Evolutionary conservation across 2,329 filamentous ascomycete genomes (phyloP).

Genomic region (Amphichorda felina): DNA sequence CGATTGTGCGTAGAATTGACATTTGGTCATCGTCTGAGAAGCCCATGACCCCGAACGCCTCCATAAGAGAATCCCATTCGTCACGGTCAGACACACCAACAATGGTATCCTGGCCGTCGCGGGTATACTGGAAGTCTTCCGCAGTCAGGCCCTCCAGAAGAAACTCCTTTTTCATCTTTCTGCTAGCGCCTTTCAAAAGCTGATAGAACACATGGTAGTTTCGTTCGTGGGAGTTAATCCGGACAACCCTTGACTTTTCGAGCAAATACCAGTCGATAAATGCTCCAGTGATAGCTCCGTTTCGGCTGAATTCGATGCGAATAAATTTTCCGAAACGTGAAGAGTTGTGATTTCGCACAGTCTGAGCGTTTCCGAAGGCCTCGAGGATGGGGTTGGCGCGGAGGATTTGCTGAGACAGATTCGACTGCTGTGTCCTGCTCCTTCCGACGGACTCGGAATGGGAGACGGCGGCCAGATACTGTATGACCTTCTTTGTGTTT

Average conservation of each 20-base stretch:
- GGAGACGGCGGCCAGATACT: constrained; percentile 92
- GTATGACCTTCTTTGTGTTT: constrained; percentile 99
- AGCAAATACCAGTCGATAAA: constrained; percentile 98
- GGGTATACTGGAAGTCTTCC: constrained; percentile 85
- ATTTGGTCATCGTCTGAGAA: constrained; percentile 77
- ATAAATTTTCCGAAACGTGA: constrained; percentile 99
- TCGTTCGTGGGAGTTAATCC: constrained; percentile 74
- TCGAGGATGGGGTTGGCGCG: constrained; percentile 95
- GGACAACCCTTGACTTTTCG: constrained; percentile 95
- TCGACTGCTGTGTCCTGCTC: constrained; percentile 56
- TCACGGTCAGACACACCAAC: constrained; percentile 78
- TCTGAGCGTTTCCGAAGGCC: constrained; percentile 96
- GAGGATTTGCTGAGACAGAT: constrained; percentile 90
- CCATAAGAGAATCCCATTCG: constrained; percentile 82
- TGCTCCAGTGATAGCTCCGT: constrained; percentile 84
- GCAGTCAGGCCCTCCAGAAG: constrained; percentile 64
- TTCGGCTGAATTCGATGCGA: constrained; percentile 82
- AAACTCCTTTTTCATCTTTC: constrained; percentile 61
- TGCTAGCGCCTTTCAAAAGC: constrained; percentile 72
- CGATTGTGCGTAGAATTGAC: constrained; percentile 75
- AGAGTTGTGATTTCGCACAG: constrained; percentile 95
- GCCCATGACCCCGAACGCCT: constrained; percentile 90
- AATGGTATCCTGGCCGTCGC: constrained; percentile 84
- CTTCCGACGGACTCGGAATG: constrained; percentile 63
- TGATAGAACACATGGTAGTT: constrained; percentile 99